Percentiles rank a stretch among this genome's conserved stretches.
phyloP scores from a whole-genome alignment of 2,329 filamentous ascomycete species.

The Fusarium anthophilum region DNA sequence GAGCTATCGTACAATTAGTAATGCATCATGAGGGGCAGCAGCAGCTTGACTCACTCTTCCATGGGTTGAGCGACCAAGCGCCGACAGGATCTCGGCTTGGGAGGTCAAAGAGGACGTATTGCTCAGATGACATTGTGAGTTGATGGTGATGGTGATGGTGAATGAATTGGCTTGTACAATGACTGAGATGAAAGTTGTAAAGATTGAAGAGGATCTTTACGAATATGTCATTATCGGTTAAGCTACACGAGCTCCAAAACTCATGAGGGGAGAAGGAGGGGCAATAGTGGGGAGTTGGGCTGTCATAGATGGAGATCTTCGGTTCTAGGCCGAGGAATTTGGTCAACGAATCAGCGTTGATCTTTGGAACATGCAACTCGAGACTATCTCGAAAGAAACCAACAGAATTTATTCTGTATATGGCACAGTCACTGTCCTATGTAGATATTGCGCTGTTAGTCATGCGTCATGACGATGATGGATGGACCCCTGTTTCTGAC shows the following conservation, averaged over 20 bases:
- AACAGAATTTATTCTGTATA: not conserved
- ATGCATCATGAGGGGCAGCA: not conserved
- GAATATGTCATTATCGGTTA: not conserved
- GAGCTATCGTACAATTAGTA: constrained; percentile 56
- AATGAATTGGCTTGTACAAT: too few species aligned
- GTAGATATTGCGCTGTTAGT: too few species aligned
- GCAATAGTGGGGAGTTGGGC: constrained; percentile 26
- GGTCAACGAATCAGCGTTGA: not conserved
- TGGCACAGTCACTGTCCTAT: too few species aligned
- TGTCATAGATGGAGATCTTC: not conserved
- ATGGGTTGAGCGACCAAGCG: constrained; percentile 74
- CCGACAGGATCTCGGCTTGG: constrained; percentile 59
- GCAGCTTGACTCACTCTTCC: constrained; percentile 65
- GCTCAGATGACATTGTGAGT: constrained; percentile 45
- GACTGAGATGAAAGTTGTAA: not conserved
- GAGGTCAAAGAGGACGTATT: constrained; percentile 69
- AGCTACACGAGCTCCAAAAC: not conserved
- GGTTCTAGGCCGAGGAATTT: not conserved
- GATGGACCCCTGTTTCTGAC: not conserved
- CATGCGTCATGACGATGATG: not conserved
- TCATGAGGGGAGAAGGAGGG: constrained; percentile 14
- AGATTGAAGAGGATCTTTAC: not conserved
- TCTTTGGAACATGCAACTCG: not conserved
- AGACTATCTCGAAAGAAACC: not conserved
- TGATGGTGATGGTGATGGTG: not conserved